Evolutionary conservation across 306 rosid species (phyloP).

Genomic region (Rosa chinensis): DNA sequence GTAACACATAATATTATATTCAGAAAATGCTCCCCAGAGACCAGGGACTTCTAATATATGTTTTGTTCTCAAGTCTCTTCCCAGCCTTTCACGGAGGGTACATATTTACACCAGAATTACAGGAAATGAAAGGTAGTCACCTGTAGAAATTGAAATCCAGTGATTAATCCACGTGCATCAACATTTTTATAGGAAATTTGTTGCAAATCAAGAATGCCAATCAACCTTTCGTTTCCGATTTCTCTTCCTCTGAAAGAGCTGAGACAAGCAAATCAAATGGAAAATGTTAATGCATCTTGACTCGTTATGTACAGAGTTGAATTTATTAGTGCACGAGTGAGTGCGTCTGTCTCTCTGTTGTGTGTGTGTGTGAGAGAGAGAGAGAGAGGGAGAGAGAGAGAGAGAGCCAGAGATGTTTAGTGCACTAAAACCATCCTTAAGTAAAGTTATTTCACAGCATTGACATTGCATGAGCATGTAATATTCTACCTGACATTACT

Average conservation of each 20-base stretch:
- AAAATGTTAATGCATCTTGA: background rate
- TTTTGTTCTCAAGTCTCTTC: background rate
- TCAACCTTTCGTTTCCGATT: conserved; percentile 78
- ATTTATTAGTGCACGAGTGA: background rate
- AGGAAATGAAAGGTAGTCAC: conserved; percentile 31
- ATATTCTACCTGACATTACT: background rate
- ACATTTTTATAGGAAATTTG: conserved; percentile 57
- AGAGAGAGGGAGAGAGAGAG: background rate
- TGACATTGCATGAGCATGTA: background rate
- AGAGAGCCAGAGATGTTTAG: background rate
- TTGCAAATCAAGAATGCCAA: conserved; percentile 73
- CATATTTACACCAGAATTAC: background rate
- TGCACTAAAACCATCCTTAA: background rate
- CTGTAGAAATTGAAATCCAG: conserved; percentile 91
- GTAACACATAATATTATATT: background rate
- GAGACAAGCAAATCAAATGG: conserved; percentile 30
- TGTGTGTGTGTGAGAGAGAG: background rate
- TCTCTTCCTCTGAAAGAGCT: conserved; percentile 74
- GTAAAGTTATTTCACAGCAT: background rate
- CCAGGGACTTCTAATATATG: background rate
- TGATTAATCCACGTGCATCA: conserved; percentile 78
- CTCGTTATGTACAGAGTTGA: background rate
- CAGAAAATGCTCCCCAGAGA: background rate
- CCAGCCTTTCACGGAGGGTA: background rate
- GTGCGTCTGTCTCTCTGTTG: background rate